These are phyloP conservation scores for Alternaria sp. DNA, from an alignment of 2,329 filamentous ascomycete species.

Conservation along the genomic window DNA sequence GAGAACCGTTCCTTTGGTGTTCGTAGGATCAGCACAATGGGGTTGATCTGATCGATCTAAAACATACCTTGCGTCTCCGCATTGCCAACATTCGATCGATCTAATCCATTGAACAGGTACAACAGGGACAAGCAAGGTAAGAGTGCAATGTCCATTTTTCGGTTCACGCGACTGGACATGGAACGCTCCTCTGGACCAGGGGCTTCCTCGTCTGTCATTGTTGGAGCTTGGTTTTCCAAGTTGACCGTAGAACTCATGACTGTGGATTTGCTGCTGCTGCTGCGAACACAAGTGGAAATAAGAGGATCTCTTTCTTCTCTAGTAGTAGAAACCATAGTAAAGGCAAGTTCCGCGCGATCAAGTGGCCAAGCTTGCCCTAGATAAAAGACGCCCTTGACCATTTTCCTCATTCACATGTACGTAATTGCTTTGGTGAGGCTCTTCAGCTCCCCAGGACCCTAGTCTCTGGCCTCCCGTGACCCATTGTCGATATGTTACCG, in stretches of 20 bases:
- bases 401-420: not conserved
- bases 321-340: not conserved
- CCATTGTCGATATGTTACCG: not conserved
- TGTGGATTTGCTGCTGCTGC: not conserved
- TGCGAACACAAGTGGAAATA: not conserved
- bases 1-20: not conserved
- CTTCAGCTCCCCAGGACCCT: not conserved
- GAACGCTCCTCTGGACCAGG: not conserved
- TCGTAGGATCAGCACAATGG: not conserved
- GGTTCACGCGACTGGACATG: slow-evolving; percentile 16
- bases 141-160: slow-evolving; percentile 30
- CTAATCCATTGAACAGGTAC: slow-evolving; percentile 33
- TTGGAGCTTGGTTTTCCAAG: not conserved
- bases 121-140: slow-evolving; percentile 27
- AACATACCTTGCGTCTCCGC: slow-evolving; percentile 33
- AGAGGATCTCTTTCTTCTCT: not conserved
- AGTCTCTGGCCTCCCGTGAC: not conserved
- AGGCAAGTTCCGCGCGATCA: not conserved
- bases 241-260: not conserved
- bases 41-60: not conserved
- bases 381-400: not conserved
- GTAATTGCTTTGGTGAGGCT: slow-evolving; percentile 1
- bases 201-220: not conserved
- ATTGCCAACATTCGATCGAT: slow-evolving; percentile 33
- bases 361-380: not conserved